Evolutionary conservation across 2,329 filamentous ascomycete species (phyloP).

Genomic region (Lachnellula occidentalis): DNA sequence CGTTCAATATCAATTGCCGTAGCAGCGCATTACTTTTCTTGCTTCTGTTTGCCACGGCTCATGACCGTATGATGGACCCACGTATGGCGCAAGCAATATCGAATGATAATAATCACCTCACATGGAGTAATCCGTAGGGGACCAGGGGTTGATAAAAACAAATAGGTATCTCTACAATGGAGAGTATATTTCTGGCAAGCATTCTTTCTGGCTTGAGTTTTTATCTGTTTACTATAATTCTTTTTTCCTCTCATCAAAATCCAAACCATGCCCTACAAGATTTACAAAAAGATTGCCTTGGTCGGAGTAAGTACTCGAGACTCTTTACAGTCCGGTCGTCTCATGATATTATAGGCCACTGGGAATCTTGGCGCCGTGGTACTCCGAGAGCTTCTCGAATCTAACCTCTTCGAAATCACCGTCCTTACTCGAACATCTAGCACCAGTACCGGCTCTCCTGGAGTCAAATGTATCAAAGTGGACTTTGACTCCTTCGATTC

Average conservation of each 20-base stretch:
- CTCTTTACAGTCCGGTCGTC: not conserved
- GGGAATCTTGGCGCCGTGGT: constrained; percentile 21
- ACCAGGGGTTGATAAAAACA: not conserved
- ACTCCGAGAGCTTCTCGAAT: constrained; percentile 20
- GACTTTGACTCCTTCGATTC: constrained; percentile 39
- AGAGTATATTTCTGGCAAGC: not conserved
- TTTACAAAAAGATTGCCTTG: constrained; percentile 19
- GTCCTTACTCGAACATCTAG: constrained; percentile 39
- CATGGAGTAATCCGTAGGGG: not conserved
- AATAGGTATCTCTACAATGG: not conserved
- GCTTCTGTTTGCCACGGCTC: no score
- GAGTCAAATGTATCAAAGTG: constrained; percentile 41
- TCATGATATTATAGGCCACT: constrained; percentile 13
- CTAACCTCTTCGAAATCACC: constrained; percentile 38
- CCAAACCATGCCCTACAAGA: constrained; percentile 16
- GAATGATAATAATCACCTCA: not conserved
- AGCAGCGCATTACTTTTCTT: no score
- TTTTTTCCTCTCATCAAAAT: not conserved
- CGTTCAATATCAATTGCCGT: no score
- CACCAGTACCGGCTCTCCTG: constrained; percentile 13
- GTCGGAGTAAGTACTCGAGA: constrained; percentile 18
- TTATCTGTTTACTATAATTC: not conserved
- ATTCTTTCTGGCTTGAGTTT: not conserved
- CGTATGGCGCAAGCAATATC: not conserved
- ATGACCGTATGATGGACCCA: no score